Percentiles rank a stretch among this genome's conserved stretches.
Evolutionary conservation across 2,329 filamentous ascomycete species (phyloP).

Genomic region (Chaetomiaceae sp.): DNA sequence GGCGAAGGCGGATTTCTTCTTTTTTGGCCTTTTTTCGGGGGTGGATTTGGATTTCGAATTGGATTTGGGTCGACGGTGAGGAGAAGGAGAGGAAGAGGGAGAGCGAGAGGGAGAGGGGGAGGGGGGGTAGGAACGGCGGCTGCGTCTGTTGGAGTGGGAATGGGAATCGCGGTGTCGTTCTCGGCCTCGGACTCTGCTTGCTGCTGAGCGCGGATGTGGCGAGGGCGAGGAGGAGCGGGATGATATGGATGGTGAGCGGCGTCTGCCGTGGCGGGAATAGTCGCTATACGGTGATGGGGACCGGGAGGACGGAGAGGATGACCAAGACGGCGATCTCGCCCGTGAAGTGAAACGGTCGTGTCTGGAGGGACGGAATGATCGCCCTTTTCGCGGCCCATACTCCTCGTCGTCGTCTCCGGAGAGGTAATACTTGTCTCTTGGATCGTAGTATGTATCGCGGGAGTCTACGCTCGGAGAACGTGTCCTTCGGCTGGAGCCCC

Average conservation of each 20-base stretch:
- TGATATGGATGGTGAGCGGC: background rate
- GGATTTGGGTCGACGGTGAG: background rate
- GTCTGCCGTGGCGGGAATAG: background rate
- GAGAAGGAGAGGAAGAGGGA: background rate
- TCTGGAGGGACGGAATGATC: background rate
- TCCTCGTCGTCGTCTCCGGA: constrained; percentile 9
- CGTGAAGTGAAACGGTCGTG: background rate
- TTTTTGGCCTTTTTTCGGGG: background rate
- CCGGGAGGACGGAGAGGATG: background rate
- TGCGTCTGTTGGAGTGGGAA: background rate
- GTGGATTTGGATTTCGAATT: too few relatives aligned
- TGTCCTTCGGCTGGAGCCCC: background rate
- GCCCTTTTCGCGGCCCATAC: background rate
- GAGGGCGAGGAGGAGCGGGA: background rate
- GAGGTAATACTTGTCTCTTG: constrained; percentile 16
- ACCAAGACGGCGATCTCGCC: too few relatives aligned
- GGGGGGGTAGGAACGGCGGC: background rate
- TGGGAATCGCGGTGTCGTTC: background rate
- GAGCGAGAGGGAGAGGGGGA: background rate
- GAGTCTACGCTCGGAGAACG: background rate
- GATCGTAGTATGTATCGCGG: constrained; percentile 17
- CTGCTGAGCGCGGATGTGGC: background rate
- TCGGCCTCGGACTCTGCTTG: background rate
- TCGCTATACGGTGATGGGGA: background rate
- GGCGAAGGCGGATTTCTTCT: background rate